Conservation (phyloP, 2,329 filamentous ascomycete species). For the Neofusicoccum laricinum region DNA sequence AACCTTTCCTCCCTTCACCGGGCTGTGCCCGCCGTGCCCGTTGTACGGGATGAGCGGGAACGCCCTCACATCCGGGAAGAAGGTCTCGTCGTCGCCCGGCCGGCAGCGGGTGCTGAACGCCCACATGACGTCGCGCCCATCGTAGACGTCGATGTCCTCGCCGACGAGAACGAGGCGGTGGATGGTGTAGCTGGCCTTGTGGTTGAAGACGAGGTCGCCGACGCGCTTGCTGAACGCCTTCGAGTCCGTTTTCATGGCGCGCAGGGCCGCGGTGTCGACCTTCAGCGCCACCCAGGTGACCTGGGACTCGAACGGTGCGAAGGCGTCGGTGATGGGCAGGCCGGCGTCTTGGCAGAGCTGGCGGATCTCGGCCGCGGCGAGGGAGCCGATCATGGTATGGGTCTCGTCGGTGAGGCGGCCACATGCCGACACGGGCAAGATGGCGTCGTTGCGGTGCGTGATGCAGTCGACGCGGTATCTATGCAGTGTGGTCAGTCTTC, state of each 20-base stretch:
- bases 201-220: constrained; percentile 44
- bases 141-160: constrained; percentile 50
- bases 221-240: constrained; percentile 40
- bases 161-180: constrained; percentile 48
- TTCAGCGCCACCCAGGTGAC: constrained; percentile 45
- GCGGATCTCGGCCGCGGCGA: constrained; percentile 45
- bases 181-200: constrained; percentile 44
- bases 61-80: constrained; percentile 44
- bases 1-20: constrained; percentile 43
- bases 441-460: constrained; percentile 48
- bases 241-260: constrained; percentile 19
- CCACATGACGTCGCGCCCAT: constrained; percentile 49
- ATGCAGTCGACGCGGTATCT: constrained; percentile 42
- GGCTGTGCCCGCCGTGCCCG: constrained; percentile 38
- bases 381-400: constrained; percentile 41
- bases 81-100: constrained; percentile 41
- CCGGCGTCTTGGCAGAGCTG: constrained; percentile 31
- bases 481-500: too few relatives aligned
- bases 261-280: constrained; percentile 17
- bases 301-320: constrained; percentile 46
- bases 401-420: constrained; percentile 48
- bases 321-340: constrained; percentile 46
- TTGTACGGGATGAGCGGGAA: constrained; percentile 50
- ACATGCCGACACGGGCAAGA: constrained; percentile 45
- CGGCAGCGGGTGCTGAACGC: constrained; percentile 50